phyloP scores from a whole-genome alignment of 805 yeast species.

The Saccharomyces paradoxus region DNA sequence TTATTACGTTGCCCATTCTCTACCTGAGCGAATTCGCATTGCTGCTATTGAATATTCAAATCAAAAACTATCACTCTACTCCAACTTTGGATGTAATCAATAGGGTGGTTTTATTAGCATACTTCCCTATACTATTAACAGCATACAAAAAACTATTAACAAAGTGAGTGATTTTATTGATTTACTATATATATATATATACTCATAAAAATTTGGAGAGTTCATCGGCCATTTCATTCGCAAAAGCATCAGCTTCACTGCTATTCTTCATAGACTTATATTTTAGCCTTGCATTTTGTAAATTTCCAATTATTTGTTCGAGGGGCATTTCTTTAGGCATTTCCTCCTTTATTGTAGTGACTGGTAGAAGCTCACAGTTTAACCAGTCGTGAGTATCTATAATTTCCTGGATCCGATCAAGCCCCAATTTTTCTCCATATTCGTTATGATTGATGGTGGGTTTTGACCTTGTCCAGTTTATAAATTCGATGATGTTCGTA shows the following conservation, averaged over 20 bases:
- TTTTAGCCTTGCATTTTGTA: conserved; percentile 16
- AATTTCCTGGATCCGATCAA: conserved; percentile 37
- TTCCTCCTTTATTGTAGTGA: not conserved
- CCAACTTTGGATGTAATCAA: conserved; percentile 19
- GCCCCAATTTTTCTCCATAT: conserved; percentile 37
- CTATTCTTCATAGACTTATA: conserved; percentile 7
- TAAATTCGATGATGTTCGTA: conserved; percentile 34
- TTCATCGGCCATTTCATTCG: conserved; percentile 21
- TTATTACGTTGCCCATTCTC: conserved; percentile 17
- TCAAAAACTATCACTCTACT: conserved; percentile 20
- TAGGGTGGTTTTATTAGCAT: conserved; percentile 18
- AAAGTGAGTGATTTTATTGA: not conserved
- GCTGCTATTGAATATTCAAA: conserved; percentile 21
- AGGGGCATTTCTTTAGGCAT: not conserved
- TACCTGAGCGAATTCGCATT: conserved; percentile 27
- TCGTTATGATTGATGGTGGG: conserved; percentile 27
- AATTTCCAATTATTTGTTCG: conserved; percentile 8
- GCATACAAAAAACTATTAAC: conserved; percentile 15
- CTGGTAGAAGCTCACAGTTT: conserved; percentile 5
- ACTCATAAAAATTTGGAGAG: conserved; percentile 6
- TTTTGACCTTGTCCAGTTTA: conserved; percentile 18
- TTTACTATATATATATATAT: not conserved
- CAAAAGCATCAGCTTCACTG: conserved; percentile 14
- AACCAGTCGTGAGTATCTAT: conserved; percentile 45
- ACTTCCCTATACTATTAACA: conserved; percentile 23